Conservation (phyloP, 768 basidiomycete genomes). For the Tremella yokohamensis region DNA sequence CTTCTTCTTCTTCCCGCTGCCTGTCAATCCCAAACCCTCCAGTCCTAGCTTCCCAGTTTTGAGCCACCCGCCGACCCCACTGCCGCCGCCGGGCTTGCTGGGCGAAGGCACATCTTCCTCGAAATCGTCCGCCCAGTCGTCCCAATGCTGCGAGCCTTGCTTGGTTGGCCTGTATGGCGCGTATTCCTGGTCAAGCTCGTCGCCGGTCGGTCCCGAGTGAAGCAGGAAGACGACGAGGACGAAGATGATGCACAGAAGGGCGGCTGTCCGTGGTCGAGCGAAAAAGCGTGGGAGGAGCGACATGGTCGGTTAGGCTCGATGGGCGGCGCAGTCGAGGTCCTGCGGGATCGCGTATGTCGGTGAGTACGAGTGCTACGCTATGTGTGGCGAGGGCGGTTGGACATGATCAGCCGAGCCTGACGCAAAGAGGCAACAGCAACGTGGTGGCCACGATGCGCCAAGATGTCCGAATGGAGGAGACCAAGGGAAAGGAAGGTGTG, state of each 20-base stretch:
- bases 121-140: not conserved
- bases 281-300: no score
- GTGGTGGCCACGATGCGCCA: no score
- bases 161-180: not conserved
- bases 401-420: no score
- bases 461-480: no score
- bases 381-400: no score
- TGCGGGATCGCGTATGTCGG: no score
- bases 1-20: constrained; percentile 16
- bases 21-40: constrained; percentile 4
- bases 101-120: constrained; percentile 1
- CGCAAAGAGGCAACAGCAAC: no score
- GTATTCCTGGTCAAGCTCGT: not conserved
- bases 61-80: not conserved
- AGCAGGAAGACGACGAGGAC: constrained; percentile 4
- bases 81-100: not conserved
- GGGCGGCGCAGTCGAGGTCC: no score
- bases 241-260: constrained; percentile 2
- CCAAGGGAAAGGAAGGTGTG: no score
- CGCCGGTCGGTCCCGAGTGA: not conserved
- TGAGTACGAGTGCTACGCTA: no score
- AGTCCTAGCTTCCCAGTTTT: not conserved
- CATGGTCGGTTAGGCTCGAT: no score
- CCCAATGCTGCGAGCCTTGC: constrained; percentile 1
- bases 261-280: not conserved